A percentile compares a stretch with the other conserved stretches of the same genome.
phyloP scores from a whole-genome alignment of 768 basidiomycete species.

The Gloeostereum incarnatum region DNA sequence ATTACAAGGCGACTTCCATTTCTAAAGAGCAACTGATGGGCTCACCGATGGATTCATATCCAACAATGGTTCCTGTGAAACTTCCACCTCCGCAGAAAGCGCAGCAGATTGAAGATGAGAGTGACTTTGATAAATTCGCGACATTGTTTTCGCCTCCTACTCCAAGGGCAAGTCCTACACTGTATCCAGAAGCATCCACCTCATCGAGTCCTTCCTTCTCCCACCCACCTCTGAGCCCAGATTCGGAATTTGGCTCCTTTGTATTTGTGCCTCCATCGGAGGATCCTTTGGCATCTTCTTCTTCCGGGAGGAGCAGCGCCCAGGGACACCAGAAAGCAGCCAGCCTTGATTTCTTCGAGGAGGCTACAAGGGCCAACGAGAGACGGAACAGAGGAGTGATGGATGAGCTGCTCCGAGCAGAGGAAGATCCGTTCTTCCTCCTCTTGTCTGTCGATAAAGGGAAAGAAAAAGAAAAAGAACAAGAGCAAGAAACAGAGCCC shows the following conservation, averaged over 20 bases:
- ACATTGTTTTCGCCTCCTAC: conserved; percentile 32
- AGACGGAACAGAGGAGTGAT: conserved; percentile 43
- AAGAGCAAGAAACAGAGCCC: conserved; percentile 1
- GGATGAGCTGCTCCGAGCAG: conserved; percentile 54
- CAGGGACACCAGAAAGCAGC: conserved; percentile 11
- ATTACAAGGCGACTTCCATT: no score
- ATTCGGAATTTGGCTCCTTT: conserved; percentile 55
- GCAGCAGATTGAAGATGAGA: conserved; percentile 14
- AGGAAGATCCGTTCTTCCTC: conserved; percentile 68
- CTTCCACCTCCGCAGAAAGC: background rate
- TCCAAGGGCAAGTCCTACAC: conserved; percentile 24
- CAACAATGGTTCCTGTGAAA: conserved; percentile 4
- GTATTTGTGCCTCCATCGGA: conserved; percentile 45
- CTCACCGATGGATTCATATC: conserved; percentile 6
- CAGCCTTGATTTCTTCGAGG: conserved; percentile 48
- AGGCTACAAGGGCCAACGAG: conserved; percentile 45
- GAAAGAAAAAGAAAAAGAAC: no score
- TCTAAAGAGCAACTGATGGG: no score
- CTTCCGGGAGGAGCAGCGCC: background rate
- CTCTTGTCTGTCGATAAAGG: no score
- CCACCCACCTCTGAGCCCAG: conserved; percentile 16
- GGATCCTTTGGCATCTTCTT: conserved; percentile 34
- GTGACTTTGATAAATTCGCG: conserved; percentile 28
- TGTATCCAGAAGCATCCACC: conserved; percentile 3
- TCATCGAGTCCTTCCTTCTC: conserved; percentile 5